Evolutionary conservation across 768 basidiomycete species (phyloP).

Genomic region (Agrocybe chaxingu): DNA sequence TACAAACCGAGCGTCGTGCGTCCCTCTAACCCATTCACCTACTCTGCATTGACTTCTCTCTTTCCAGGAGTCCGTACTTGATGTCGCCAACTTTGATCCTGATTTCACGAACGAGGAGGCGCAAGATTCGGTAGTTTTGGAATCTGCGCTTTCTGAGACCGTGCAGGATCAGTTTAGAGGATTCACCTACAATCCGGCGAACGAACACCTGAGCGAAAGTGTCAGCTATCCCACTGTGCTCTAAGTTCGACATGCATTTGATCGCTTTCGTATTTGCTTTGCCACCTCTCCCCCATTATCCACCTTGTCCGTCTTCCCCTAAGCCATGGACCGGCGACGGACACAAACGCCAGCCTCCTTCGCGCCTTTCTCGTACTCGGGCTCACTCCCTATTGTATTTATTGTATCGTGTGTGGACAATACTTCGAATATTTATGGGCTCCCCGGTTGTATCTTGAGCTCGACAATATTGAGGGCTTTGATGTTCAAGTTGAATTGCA

Average conservation of each 20-base stretch:
- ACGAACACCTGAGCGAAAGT: slow-evolving; percentile 83
- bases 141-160: slow-evolving; percentile 89
- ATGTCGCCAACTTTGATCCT: slow-evolving; percentile 95
- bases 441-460: too few species aligned
- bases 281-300: neutral
- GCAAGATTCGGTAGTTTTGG: slow-evolving; percentile 93
- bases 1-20: slow-evolving; percentile 96
- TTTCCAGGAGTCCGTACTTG: slow-evolving; percentile 80
- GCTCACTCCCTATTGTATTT: too few species aligned
- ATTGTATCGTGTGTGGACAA: neutral
- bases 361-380: neutral
- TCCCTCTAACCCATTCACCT: slow-evolving; percentile 8
- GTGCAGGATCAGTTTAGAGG: slow-evolving; percentile 95
- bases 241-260: neutral
- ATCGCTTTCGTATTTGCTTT: neutral
- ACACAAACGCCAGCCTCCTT: too few species aligned
- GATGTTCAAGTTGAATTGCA: too few species aligned
- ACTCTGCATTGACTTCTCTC: slow-evolving; percentile 3
- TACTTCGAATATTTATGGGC: too few species aligned
- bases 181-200: slow-evolving; percentile 85
- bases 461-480: too few species aligned
- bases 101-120: slow-evolving; percentile 97
- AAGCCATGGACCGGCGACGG: too few species aligned
- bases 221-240: slow-evolving; percentile 60
- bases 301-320: neutral